Percentiles rank a stretch among this genome's conserved stretches.
Evolutionary conservation across 768 basidiomycete genomes (phyloP).

Genomic region (Coprinellus aureogranulatus): DNA sequence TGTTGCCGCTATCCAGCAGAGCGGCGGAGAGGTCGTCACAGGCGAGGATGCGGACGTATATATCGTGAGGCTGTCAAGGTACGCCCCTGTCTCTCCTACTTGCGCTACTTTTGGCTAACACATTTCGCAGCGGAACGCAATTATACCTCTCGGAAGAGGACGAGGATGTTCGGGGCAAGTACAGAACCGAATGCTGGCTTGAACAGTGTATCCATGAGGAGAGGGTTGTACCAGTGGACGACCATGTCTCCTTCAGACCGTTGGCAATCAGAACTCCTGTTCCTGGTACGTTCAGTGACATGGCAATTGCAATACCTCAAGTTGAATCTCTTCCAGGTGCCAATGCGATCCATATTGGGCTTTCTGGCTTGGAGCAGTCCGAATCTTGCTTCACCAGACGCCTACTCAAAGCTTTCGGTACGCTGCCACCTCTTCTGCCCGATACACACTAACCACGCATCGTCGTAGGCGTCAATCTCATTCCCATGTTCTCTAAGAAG

Average conservation of each 20-base stretch:
- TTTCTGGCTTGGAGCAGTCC: constrained; percentile 74
- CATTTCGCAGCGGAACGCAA: constrained; percentile 59
- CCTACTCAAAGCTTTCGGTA: constrained; percentile 68
- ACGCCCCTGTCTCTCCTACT: constrained; percentile 9
- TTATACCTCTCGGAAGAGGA: constrained; percentile 60
- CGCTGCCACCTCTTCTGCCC: constrained; percentile 11
- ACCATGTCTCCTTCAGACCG: constrained; percentile 71
- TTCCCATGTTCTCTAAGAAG: constrained; percentile 58
- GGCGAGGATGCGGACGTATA: constrained; percentile 53
- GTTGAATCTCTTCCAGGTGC: constrained; percentile 40
- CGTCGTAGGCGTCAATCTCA: constrained; percentile 49
- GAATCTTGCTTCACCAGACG: constrained; percentile 65
- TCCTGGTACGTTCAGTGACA: constrained; percentile 38
- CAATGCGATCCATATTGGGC: constrained; percentile 56
- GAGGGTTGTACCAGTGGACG: constrained; percentile 61
- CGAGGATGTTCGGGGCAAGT: constrained; percentile 44
- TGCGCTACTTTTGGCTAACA: constrained; percentile 1
- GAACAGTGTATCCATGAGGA: constrained; percentile 81
- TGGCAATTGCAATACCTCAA: neutral
- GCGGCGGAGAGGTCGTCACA: constrained; percentile 49
- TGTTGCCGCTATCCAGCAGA: constrained; percentile 54
- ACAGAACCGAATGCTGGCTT: constrained; percentile 92
- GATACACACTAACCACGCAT: constrained; percentile 44
- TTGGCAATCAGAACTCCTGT: constrained; percentile 59
- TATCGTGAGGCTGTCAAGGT: constrained; percentile 76